phyloP scores from a whole-genome alignment of 2,329 filamentous ascomycete genomes.

The Arthrobotrys conoides region DNA sequence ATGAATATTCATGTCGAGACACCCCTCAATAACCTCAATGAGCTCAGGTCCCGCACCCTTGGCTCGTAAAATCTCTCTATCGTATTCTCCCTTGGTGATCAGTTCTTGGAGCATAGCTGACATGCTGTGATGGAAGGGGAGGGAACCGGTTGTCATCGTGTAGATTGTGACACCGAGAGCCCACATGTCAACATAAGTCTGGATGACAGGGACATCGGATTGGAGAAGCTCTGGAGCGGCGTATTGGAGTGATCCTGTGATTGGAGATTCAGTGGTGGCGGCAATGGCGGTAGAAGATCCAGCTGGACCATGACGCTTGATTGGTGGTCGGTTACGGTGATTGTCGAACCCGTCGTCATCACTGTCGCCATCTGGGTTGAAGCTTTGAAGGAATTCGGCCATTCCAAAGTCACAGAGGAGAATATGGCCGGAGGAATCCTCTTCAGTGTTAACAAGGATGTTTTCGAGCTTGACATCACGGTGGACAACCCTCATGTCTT shows the following conservation, averaged over 20 bases:
- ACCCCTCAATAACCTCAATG: conserved; percentile 73
- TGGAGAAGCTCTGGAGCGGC: conserved; percentile 69
- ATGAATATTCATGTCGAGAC: conserved; percentile 73
- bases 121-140: conserved; percentile 76
- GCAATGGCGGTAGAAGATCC: conserved; percentile 73
- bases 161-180: conserved; percentile 77
- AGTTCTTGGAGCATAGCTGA: conserved; percentile 73
- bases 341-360: conserved; percentile 70
- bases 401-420: conserved; percentile 79
- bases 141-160: conserved; percentile 73
- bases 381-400: conserved; percentile 75
- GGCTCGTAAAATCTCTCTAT: conserved; percentile 68
- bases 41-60: conserved; percentile 67
- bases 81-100: conserved; percentile 75
- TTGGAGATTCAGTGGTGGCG: conserved; percentile 72
- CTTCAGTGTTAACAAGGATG: conserved; percentile 72
- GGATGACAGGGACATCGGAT: conserved; percentile 64
- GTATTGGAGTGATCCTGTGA: conserved; percentile 67
- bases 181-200: conserved; percentile 76
- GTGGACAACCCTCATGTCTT: conserved; percentile 77
- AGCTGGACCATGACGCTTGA: conserved; percentile 71
- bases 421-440: conserved; percentile 70
- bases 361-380: conserved; percentile 70
- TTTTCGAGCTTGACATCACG: conserved; percentile 80
- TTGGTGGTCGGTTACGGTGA: conserved; percentile 69